Percentiles rank a stretch among this genome's conserved stretches.
These are phyloP conservation scores for Alnus rubra DNA, from an alignment of 306 rosid species.

Conservation along the genomic window DNA sequence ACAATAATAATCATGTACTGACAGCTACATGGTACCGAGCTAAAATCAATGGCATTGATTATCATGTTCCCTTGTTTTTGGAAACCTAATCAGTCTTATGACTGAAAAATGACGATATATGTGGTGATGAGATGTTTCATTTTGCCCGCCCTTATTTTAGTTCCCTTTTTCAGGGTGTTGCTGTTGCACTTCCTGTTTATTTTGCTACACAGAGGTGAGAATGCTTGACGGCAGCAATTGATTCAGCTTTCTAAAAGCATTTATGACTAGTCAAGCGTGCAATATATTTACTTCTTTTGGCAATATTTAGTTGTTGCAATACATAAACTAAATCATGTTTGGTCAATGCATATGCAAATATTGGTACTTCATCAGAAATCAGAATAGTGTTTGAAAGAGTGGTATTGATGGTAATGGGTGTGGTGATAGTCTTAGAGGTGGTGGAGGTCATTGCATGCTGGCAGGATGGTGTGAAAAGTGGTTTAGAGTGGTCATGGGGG, in stretches of 20 bases:
- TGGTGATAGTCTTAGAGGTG: background rate
- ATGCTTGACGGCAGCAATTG: conserved; percentile 16
- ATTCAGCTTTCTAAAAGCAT: conserved; percentile 20
- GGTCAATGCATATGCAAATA: background rate
- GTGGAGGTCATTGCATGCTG: background rate
- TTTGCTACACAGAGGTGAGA: conserved; percentile 91
- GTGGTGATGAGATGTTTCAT: conserved; percentile 20
- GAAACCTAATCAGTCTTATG: background rate
- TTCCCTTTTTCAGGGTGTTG: conserved; percentile 66
- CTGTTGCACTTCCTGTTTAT: conserved; percentile 96
- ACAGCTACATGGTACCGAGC: background rate
- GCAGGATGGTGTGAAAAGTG: conserved; percentile 1
- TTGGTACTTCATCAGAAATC: background rate
- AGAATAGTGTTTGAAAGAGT: background rate
- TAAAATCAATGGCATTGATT: background rate
- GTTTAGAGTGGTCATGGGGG: background rate
- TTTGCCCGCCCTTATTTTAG: conserved; percentile 15
- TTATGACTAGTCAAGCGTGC: conserved; percentile 5
- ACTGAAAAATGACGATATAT: background rate
- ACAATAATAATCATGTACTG: background rate
- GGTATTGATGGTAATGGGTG: background rate
- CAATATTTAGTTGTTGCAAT: conserved; percentile 16
- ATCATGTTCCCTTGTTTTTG: conserved; percentile 4
- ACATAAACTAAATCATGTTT: background rate
- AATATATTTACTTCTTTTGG: background rate